Conservation (phyloP, 495 filamentous ascomycete genomes). For the Penicillium pulvis region DNA sequence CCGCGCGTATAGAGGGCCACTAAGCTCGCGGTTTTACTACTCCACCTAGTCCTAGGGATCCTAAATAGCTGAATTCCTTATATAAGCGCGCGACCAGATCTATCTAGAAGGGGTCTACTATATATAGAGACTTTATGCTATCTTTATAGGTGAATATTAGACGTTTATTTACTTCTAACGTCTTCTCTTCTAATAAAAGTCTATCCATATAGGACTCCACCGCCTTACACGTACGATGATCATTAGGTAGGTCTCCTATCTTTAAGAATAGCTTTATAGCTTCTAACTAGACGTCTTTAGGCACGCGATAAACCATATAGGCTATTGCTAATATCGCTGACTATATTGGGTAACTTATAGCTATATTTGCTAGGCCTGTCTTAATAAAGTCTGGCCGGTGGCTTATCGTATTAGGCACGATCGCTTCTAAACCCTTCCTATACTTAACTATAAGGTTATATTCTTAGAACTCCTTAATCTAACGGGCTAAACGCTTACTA, state of each 20-base stretch:
- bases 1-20: not conserved
- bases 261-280: not conserved
- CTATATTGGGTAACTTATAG: too few relatives aligned
- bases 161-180: not conserved
- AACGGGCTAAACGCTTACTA: not conserved
- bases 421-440: not conserved
- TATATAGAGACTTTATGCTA: not conserved
- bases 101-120: not conserved
- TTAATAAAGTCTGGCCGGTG: too few relatives aligned
- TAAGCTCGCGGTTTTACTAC: not conserved
- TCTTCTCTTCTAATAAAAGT: not conserved
- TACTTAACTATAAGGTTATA: not conserved
- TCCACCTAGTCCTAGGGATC: not conserved
- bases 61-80: not conserved
- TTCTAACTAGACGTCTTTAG: not conserved
- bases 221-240: not conserved
- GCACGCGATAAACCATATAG: not conserved
- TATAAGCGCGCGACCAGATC: not conserved
- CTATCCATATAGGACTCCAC: not conserved
- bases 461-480: not conserved
- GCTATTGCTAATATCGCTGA: not conserved
- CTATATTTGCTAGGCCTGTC: too few relatives aligned
- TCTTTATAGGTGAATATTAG: not conserved
- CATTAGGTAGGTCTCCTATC: not conserved
- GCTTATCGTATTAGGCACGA: too few relatives aligned